These are phyloP conservation scores for Rhododendron ovatum DNA, from an alignment of 148 eudicot genomes.

Conservation along the genomic window DNA sequence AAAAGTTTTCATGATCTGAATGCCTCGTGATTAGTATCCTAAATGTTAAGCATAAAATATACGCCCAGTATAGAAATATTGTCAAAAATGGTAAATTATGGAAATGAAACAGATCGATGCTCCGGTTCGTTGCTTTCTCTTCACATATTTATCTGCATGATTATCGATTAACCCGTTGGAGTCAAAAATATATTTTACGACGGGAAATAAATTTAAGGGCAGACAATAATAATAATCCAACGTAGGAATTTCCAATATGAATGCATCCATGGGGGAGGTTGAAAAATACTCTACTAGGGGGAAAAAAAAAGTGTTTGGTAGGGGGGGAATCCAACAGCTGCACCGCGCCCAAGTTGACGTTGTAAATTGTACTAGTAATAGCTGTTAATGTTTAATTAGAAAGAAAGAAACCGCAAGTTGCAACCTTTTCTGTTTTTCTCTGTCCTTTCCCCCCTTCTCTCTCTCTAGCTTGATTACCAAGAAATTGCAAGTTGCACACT, in stretches of 20 bases:
- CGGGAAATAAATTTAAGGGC: too few relatives aligned
- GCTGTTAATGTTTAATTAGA: background rate
- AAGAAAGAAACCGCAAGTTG: background rate
- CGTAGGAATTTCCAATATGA: background rate
- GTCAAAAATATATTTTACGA: background rate
- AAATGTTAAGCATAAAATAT: too few relatives aligned
- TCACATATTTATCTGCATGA: background rate
- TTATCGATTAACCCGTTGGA: background rate
- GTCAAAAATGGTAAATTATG: background rate
- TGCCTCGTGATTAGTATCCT: too few relatives aligned
- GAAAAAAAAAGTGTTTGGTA: background rate
- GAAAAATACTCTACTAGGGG: background rate
- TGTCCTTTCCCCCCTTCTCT: background rate
- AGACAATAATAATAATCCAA: background rate
- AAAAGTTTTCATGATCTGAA: too few relatives aligned
- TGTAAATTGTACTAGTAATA: background rate
- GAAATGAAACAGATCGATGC: background rate
- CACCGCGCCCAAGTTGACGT: slow-evolving; percentile 7
- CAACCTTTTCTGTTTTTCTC: background rate
- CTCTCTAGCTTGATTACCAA: background rate
- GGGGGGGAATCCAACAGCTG: slow-evolving; percentile 8
- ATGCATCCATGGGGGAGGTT: background rate
- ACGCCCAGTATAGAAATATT: too few relatives aligned
- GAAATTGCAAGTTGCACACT: background rate
- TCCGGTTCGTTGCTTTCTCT: background rate